Conservation (phyloP, 768 basidiomycete genomes). For the Pulveroboletus sp. region DNA sequence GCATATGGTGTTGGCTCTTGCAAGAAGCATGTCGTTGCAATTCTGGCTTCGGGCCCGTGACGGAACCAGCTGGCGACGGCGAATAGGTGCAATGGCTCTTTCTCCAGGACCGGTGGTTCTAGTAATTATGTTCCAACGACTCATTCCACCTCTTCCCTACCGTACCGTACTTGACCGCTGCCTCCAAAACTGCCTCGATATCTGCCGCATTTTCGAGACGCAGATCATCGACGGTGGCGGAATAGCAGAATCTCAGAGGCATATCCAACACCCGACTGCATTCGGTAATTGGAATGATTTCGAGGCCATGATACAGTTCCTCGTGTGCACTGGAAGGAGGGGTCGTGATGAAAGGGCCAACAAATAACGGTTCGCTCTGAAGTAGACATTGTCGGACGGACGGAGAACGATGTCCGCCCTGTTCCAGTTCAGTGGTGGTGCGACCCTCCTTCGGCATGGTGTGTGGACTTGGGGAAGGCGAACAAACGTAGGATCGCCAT, state of each 20-base stretch:
- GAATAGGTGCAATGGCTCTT: slow-evolving; percentile 29
- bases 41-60: slow-evolving; percentile 28
- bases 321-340: slow-evolving; percentile 23
- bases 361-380: slow-evolving; percentile 24
- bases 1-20: slow-evolving; percentile 9
- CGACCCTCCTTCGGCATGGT: slow-evolving; percentile 22
- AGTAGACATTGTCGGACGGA: slow-evolving; percentile 41
- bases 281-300: slow-evolving; percentile 32
- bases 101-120: slow-evolving; percentile 25
- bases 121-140: slow-evolving; percentile 24
- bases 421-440: slow-evolving; percentile 42
- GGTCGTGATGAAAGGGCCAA: slow-evolving; percentile 27
- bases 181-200: slow-evolving; percentile 24
- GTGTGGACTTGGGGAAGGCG: neutral
- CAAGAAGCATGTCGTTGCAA: slow-evolving; percentile 29
- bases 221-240: slow-evolving; percentile 25
- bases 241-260: slow-evolving; percentile 37
- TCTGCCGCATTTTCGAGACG: slow-evolving; percentile 12
- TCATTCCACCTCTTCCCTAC: slow-evolving; percentile 27
- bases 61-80: slow-evolving; percentile 33
- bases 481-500: neutral
- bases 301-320: slow-evolving; percentile 14
- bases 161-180: slow-evolving; percentile 31
- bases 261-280: slow-evolving; percentile 23
- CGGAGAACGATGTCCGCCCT: slow-evolving; percentile 49